Percentiles rank a stretch among this genome's conserved stretches.
phyloP scores from a whole-genome alignment of 441 rosid species.

The Populus trichocarpa region DNA sequence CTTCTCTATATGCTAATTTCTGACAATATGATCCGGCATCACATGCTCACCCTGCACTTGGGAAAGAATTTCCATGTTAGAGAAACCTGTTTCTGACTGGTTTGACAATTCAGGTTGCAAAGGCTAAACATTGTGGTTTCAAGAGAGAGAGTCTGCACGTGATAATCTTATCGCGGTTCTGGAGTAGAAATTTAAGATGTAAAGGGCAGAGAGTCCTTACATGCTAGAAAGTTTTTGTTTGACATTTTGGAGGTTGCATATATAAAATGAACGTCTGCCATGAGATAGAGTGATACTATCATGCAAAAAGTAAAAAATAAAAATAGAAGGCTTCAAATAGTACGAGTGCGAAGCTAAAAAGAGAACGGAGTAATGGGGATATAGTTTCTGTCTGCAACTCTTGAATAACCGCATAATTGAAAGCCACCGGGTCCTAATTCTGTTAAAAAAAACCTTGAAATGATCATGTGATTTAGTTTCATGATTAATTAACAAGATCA shows the following conservation, averaged over 20 bases:
- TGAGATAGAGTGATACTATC: background rate
- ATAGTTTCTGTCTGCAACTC: background rate
- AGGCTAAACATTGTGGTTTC: background rate
- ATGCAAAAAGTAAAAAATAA: background rate
- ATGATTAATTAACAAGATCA: background rate
- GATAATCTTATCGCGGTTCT: too few relatives aligned
- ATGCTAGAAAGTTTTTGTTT: background rate
- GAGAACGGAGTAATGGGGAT: background rate
- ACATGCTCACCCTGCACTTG: background rate
- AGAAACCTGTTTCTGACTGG: background rate
- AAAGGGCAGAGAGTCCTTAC: background rate
- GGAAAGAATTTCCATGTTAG: background rate
- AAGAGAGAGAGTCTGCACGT: background rate
- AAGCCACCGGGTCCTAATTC: background rate
- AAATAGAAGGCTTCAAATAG: background rate
- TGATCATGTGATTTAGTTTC: background rate
- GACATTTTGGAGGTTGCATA: background rate
- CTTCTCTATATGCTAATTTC: background rate
- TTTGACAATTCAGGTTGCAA: background rate
- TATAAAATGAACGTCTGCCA: background rate
- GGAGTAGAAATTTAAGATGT: background rate
- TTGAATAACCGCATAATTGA: background rate
- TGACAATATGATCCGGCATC: background rate
- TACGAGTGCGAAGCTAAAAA: background rate
- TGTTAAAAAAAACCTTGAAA: background rate